A percentile compares a stretch with the other conserved stretches of the same genome.
Evolutionary conservation across 108 stramenopile species (phyloP).

Genomic region (Cyclotella atomus): DNA sequence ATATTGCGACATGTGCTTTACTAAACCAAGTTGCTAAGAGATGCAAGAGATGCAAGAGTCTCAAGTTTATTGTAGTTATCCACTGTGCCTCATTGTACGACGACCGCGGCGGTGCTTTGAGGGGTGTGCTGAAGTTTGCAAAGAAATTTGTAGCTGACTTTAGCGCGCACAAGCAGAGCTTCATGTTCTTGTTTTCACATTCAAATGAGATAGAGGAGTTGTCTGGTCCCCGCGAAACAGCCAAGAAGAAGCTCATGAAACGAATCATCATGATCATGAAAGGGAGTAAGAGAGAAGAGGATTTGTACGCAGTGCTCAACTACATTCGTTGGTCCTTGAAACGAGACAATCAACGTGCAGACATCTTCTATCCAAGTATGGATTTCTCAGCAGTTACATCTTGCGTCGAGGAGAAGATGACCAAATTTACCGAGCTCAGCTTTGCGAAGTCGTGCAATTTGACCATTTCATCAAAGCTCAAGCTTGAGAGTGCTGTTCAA

Average conservation of each 20-base stretch:
- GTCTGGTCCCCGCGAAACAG: slow-evolving; percentile 8
- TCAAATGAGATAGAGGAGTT: slow-evolving; percentile 48
- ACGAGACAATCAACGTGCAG: slow-evolving; percentile 52
- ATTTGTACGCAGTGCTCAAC: slow-evolving; percentile 43
- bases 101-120: slow-evolving; percentile 62
- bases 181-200: slow-evolving; percentile 70
- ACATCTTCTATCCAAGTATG: slow-evolving; percentile 54
- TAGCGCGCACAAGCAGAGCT: slow-evolving; percentile 44
- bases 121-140: slow-evolving; percentile 57
- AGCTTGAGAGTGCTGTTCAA: slow-evolving; percentile 41
- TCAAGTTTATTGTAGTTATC: slow-evolving; percentile 61
- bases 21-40: slow-evolving; percentile 59
- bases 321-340: slow-evolving; percentile 49
- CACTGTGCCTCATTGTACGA: slow-evolving; percentile 64
- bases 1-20: slow-evolving; percentile 65
- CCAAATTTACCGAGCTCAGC: slow-evolving; percentile 21
- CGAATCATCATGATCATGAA: slow-evolving; percentile 51
- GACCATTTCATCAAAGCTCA: slow-evolving; percentile 44
- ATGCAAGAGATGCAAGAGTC: slow-evolving; percentile 50
- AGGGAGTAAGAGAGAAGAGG: slow-evolving; percentile 49
- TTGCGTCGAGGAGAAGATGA: slow-evolving; percentile 37
- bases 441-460: slow-evolving; percentile 40
- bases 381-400: slow-evolving; percentile 38
- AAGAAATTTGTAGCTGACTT: slow-evolving; percentile 58
- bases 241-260: slow-evolving; percentile 32